These are phyloP conservation scores for Sugiyamaella xylanicola DNA, from an alignment of 1,139 yeast species.

Conservation along the genomic window DNA sequence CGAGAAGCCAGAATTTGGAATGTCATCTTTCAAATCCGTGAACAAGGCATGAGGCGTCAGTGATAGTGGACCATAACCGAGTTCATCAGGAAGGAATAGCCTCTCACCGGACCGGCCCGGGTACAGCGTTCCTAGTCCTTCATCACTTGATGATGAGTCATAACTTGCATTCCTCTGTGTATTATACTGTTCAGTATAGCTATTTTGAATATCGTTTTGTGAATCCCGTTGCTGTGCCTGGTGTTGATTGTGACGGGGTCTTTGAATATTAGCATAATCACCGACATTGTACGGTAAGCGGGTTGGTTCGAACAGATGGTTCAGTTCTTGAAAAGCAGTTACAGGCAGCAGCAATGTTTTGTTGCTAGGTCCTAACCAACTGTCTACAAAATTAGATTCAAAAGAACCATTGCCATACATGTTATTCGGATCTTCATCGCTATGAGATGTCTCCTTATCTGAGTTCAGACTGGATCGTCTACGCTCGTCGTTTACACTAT, in stretches of 20 bases:
- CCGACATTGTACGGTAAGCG: conserved; percentile 5
- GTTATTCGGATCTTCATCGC: conserved; percentile 6
- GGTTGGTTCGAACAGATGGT: conserved; percentile 4
- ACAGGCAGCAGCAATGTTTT: conserved; percentile 1
- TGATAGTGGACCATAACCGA: conserved; percentile 1
- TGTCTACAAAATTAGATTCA: conserved; percentile 17
- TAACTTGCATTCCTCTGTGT: background rate
- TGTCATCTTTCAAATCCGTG: conserved; percentile 6
- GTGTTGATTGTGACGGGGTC: background rate
- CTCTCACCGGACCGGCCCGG: conserved; percentile 6
- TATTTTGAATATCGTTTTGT: background rate
- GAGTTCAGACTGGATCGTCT: background rate
- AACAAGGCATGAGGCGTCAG: conserved; percentile 10
- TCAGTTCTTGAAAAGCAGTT: conserved; percentile 1
- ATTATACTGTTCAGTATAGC: background rate
- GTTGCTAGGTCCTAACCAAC: conserved; percentile 6
- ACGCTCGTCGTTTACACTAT: background rate
- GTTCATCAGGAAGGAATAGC: conserved; percentile 17
- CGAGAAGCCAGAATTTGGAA: conserved; percentile 9
- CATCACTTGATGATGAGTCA: conserved; percentile 8
- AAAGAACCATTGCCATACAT: conserved; percentile 5
- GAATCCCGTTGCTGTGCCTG: background rate
- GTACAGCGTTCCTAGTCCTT: background rate
- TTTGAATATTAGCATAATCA: background rate
- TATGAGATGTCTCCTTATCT: conserved; percentile 5